These are phyloP conservation scores for Dryas integrifolia DNA, from an alignment of 331 rosid species.

Conservation along the genomic window DNA sequence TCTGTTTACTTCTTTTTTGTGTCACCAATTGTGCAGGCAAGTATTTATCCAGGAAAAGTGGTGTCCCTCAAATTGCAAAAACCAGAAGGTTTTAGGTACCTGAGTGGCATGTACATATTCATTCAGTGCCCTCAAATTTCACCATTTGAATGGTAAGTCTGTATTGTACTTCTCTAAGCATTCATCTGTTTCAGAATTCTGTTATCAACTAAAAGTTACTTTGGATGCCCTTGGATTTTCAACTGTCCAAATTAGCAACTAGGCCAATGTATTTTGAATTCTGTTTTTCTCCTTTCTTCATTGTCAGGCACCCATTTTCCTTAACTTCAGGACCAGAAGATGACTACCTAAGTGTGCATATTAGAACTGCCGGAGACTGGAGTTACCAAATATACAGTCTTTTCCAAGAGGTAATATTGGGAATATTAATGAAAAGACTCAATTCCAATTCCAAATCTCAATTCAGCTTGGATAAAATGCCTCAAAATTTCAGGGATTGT, in stretches of 20 bases:
- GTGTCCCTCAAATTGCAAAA: conserved; percentile 69
- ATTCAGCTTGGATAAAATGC: not conserved
- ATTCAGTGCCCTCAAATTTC: conserved; percentile 91
- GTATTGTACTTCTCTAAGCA: conserved; percentile 4
- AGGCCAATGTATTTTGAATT: not conserved
- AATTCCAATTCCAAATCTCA: not conserved
- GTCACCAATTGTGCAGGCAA: conserved; percentile 43
- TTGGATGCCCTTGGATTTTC: not conserved
- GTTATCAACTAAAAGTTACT: not conserved
- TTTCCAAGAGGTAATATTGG: conserved; percentile 64
- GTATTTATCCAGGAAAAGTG: conserved; percentile 72
- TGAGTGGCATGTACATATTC: conserved; percentile 84
- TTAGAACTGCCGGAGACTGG: conserved; percentile 87
- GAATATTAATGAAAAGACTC: not conserved
- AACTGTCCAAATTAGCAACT: not conserved
- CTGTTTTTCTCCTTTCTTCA: conserved; percentile 23
- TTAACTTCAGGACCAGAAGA: conserved; percentile 87
- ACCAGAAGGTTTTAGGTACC: conserved; percentile 72
- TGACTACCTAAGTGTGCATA: conserved; percentile 74
- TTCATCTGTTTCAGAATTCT: not conserved
- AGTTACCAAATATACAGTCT: conserved; percentile 63
- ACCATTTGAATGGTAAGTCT: conserved; percentile 65
- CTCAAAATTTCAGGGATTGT: not conserved
- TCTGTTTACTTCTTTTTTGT: conserved; percentile 12
- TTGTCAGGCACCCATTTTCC: conserved; percentile 86